Evolutionary conservation across 345 rosid genomes (phyloP), one percentile per base, ranked within the genome.

Genomic region (Combretum micranthum): DNA sequence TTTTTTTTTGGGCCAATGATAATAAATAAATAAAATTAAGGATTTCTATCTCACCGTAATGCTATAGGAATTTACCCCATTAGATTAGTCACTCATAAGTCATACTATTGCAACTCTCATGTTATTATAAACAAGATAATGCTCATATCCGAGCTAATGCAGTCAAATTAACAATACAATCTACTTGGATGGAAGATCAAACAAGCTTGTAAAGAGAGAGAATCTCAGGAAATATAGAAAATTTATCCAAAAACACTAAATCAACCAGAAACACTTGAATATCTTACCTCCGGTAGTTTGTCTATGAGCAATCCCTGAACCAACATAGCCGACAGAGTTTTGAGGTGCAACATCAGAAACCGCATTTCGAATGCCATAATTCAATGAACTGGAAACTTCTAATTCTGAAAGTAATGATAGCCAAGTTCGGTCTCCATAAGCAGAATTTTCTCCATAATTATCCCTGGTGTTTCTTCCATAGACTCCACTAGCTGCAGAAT

Each of bases 251-350:
- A 42, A 21, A 13, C 47, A 48, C 6, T 32, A 65, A 48, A 15
- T 44, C 56, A 55, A 47, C 39, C 15, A 61, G 15, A 53, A 22
- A 9, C 23, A 15, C 17, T 46, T 23, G 4, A 46, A 32, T 17
- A 52, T 46, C 61, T 59, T 73, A 77, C 93, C 88, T 77, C 88
- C 75, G 77, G 56, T 75, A 66, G 82, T 20, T 64, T 78, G 88
- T 75, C 85, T 80, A 74, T 67, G 72, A 51, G 74, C 52, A 71
- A 78, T 77, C 55, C 79, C 70, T 71, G 74, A 85, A 53, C 75
- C 86, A 76, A 68, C 75, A 45, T 74, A 78, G 64, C 72, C 77
- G 58, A 70, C 78, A 63, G 84, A 45, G 60, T 55, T 83, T 64
- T 71, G 68, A 23, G 72, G 26, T 55, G 68, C 59, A 60, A 75